phyloP scores from a whole-genome alignment of 192 early-diverging fungal species.

The Backusella australiensis region DNA sequence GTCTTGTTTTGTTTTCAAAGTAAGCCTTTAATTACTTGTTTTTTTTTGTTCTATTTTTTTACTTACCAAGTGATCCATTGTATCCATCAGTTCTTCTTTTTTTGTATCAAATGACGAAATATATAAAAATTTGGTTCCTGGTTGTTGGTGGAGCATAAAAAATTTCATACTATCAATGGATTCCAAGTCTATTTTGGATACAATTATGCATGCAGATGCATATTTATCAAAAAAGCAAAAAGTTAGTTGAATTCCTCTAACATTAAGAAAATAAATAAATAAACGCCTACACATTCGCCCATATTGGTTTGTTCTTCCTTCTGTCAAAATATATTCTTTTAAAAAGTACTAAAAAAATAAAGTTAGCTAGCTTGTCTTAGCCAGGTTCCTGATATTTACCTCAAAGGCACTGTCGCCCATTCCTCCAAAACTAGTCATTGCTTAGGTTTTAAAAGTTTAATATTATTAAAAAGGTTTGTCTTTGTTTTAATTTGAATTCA shows the following conservation, averaged over 20 bases:
- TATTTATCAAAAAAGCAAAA: not conserved
- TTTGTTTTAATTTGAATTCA: too few species aligned
- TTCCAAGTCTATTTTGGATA: constrained; percentile 17
- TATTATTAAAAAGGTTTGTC: too few species aligned
- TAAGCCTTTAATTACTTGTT: not conserved
- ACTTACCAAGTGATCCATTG: constrained; percentile 35
- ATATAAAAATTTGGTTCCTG: constrained; percentile 13
- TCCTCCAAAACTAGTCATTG: constrained; percentile 32
- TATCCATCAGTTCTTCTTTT: not conserved
- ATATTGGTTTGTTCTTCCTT: constrained; percentile 15
- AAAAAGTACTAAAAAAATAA: constrained; percentile 44
- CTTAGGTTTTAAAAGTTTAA: constrained; percentile 5
- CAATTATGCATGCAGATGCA: not conserved
- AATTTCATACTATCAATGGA: constrained; percentile 27
- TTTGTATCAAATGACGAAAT: constrained; percentile 7
- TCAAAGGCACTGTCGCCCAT: constrained; percentile 55
- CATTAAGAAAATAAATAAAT: not conserved
- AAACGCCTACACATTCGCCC: constrained; percentile 22
- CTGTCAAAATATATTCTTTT: constrained; percentile 48
- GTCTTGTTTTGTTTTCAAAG: constrained; percentile 22
- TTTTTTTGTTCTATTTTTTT: too few species aligned
- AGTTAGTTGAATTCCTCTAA: not conserved
- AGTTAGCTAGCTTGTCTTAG: not conserved
- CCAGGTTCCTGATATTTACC: constrained; percentile 27
- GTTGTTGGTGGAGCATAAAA: constrained; percentile 18